phyloP scores from a whole-genome alignment of 2,329 filamentous ascomycete genomes.

The Fusarium odoratissimum region DNA sequence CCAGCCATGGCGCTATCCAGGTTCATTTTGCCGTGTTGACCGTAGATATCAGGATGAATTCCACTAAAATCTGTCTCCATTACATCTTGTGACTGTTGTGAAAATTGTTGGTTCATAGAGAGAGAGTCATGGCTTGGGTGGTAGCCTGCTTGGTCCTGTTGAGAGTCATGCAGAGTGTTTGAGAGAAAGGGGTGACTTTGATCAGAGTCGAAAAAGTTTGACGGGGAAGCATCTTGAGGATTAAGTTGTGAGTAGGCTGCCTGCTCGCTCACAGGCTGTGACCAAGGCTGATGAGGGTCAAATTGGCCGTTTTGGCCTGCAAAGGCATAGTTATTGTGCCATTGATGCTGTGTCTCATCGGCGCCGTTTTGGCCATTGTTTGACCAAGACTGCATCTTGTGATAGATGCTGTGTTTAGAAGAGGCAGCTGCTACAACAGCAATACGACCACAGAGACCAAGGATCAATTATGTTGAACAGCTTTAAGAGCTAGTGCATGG shows the following conservation, averaged over 20 bases:
- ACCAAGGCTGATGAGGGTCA: conserved; percentile 54
- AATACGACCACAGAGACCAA: conserved; percentile 38
- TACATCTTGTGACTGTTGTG: conserved; percentile 50
- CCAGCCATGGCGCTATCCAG: conserved; percentile 45
- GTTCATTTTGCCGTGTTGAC: conserved; percentile 50
- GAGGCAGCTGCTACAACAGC: conserved; percentile 36
- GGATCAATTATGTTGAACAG: conserved; percentile 39
- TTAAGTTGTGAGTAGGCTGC: conserved; percentile 49
- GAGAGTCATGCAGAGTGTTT: conserved; percentile 46
- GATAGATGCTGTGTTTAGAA: conserved; percentile 32
- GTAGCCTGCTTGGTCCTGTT: conserved; percentile 46
- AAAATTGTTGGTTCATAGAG: conserved; percentile 50
- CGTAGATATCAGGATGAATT: conserved; percentile 53
- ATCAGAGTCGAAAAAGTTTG: conserved; percentile 52
- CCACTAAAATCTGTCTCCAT: conserved; percentile 53
- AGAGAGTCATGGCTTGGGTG: conserved; percentile 48
- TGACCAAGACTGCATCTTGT: conserved; percentile 57
- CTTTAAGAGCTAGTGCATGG: conserved; percentile 46
- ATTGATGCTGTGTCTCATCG: conserved; percentile 50
- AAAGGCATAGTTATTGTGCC: conserved; percentile 52
- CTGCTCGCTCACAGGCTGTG: conserved; percentile 51
- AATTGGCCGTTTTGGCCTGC: conserved; percentile 52
- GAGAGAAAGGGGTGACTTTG: conserved; percentile 50
- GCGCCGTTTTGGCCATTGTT: conserved; percentile 52
- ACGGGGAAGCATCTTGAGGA: conserved; percentile 46